Conservation (phyloP, 305 asterid genomes). For the Rubia occidens region DNA sequence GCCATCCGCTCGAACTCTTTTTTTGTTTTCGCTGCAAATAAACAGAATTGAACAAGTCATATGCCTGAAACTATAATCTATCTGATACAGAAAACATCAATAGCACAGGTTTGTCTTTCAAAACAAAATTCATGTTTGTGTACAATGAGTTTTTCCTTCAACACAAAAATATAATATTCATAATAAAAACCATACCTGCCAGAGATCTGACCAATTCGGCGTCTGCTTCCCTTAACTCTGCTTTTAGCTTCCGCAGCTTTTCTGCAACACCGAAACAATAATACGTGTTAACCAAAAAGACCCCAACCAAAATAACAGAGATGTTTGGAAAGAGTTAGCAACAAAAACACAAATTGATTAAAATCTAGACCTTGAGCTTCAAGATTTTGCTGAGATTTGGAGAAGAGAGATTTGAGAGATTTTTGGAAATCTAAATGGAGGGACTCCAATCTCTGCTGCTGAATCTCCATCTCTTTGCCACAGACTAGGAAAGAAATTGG, state of each 20-base stretch:
- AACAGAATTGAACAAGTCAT: background rate
- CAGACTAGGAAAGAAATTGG: too few relatives aligned
- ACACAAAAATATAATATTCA: background rate
- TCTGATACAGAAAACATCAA: background rate
- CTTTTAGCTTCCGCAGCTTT: constrained; percentile 48
- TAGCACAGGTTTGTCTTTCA: background rate
- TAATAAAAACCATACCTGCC: constrained; percentile 39
- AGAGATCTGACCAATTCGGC: constrained; percentile 67
- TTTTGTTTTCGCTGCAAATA: constrained; percentile 53
- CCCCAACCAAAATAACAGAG: background rate
- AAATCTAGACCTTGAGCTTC: constrained; percentile 45
- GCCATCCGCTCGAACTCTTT: constrained; percentile 73
- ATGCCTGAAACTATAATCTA: background rate
- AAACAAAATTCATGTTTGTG: background rate
- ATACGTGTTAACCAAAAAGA: background rate
- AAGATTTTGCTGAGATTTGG: constrained; percentile 42
- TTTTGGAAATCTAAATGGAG: constrained; percentile 19
- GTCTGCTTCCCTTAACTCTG: constrained; percentile 56
- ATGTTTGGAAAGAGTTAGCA: background rate
- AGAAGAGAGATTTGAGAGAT: constrained; percentile 35
- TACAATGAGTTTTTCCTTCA: background rate
- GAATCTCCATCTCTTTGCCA: constrained; percentile 56
- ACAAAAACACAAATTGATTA: background rate
- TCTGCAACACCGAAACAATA: constrained; percentile 27
- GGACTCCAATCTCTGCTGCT: constrained; percentile 50